phyloP scores from a whole-genome alignment of 2,329 filamentous ascomycete genomes.

The Aspergillus ibericus region DNA sequence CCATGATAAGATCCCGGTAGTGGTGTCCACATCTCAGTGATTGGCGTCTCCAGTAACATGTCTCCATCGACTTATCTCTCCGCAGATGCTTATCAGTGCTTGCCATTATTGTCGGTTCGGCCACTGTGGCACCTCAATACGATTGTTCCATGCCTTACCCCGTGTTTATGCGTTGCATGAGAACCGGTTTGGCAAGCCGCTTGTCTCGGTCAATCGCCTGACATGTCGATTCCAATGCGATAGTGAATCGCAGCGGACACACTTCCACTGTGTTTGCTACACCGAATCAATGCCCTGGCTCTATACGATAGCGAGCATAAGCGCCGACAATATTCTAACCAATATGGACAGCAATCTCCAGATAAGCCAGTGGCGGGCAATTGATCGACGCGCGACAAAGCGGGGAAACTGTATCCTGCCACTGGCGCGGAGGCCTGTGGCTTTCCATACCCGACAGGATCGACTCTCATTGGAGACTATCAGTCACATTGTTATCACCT shows the following conservation, averaged over 20 bases:
- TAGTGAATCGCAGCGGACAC: no score
- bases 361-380: no score
- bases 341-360: no score
- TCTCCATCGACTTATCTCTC: neutral
- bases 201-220: no score
- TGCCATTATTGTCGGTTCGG: neutral
- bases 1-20: neutral
- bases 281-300: no score
- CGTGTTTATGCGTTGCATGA: neutral
- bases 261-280: no score
- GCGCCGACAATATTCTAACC: no score
- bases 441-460: neutral
- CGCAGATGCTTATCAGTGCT: neutral
- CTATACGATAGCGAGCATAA: no score
- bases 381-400: no score
- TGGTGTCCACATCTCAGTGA: neutral
- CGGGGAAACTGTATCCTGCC: no score
- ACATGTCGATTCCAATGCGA: no score
- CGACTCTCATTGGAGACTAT: neutral
- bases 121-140: neutral
- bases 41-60: neutral
- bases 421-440: neutral
- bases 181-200: neutral
- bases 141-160: neutral
- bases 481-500: neutral